Conservation (phyloP, 2,329 filamentous ascomycete genomes). For the Penicillium sumatraense region DNA sequence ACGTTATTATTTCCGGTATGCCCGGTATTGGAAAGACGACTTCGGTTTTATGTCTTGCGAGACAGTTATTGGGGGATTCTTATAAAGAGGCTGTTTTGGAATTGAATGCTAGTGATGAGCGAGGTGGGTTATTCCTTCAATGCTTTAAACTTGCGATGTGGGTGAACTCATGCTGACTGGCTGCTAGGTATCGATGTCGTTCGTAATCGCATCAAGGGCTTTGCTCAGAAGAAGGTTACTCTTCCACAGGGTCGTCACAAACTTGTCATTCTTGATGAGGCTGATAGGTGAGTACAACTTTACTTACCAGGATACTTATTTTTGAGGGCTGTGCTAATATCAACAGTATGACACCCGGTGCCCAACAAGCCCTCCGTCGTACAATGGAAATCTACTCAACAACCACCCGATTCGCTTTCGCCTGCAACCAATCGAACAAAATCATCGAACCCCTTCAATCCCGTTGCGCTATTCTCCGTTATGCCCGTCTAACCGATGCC, state of each 20-base stretch:
- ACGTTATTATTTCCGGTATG: conserved; percentile 99
- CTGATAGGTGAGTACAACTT: conserved; percentile 66
- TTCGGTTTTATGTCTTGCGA: conserved; percentile 87
- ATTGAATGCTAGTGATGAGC: conserved; percentile 93
- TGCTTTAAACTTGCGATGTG: neutral
- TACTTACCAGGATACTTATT: neutral
- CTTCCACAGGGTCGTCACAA: conserved; percentile 90
- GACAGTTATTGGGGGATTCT: conserved; percentile 85
- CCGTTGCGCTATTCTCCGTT: conserved; percentile 92
- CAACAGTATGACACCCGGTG: conserved; percentile 89
- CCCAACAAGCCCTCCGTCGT: conserved; percentile 89
- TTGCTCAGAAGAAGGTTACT: conserved; percentile 98
- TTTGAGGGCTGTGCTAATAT: no score
- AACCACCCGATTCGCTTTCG: conserved; percentile 95
- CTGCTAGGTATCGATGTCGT: conserved; percentile 87
- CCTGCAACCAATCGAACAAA: conserved; percentile 98
- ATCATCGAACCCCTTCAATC: conserved; percentile 99
- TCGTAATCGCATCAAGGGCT: conserved; percentile 95
- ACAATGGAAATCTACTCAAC: conserved; percentile 99
- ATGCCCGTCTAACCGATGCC: conserved; percentile 86
- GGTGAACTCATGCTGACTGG: conserved; percentile 10
- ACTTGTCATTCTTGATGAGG: conserved; percentile 95
- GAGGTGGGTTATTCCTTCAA: conserved; percentile 57
- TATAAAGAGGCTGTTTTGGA: conserved; percentile 98
- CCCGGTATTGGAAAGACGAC: conserved; percentile 99